These are phyloP conservation scores for Cantharellus cinnabarinus DNA, from an alignment of 768 basidiomycete genomes.

Conservation along the genomic window DNA sequence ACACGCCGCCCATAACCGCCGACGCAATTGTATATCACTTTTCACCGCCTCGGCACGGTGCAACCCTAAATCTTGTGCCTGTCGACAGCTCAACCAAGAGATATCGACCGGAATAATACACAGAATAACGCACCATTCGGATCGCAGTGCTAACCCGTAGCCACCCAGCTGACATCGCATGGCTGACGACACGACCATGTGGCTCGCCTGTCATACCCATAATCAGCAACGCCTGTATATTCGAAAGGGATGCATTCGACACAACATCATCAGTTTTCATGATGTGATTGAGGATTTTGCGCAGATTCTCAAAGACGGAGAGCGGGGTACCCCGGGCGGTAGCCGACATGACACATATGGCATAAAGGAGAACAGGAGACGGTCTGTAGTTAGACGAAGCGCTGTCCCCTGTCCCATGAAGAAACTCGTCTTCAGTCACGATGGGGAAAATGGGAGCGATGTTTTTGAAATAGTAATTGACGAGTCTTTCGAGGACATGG, in stretches of 20 bases:
- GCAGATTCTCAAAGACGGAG: slow-evolving; percentile 72
- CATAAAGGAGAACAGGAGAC: slow-evolving; percentile 64
- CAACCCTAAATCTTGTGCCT: slow-evolving; percentile 89
- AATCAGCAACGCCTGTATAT: slow-evolving; percentile 75
- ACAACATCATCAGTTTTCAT: slow-evolving; percentile 84
- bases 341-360: slow-evolving; percentile 84
- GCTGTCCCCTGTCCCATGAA: slow-evolving; percentile 21
- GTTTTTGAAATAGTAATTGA: slow-evolving; percentile 86
- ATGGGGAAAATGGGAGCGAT: slow-evolving; percentile 78
- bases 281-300: slow-evolving; percentile 66
- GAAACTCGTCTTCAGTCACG: slow-evolving; percentile 73
- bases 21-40: slow-evolving; percentile 64
- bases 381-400: slow-evolving; percentile 16
- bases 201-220: slow-evolving; percentile 75
- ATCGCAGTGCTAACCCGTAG: slow-evolving; percentile 58
- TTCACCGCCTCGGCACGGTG: slow-evolving; percentile 81
- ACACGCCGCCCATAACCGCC: slow-evolving; percentile 87
- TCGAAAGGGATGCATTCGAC: slow-evolving; percentile 64
- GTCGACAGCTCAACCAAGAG: background rate
- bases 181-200: slow-evolving; percentile 76
- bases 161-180: slow-evolving; percentile 70
- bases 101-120: background rate
- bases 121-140: slow-evolving; percentile 10
- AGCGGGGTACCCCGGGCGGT: slow-evolving; percentile 69
- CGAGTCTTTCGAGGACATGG: slow-evolving; percentile 55